Conservation (phyloP, 257 asterid species). For the Dorcoceras hygrometricum region DNA sequence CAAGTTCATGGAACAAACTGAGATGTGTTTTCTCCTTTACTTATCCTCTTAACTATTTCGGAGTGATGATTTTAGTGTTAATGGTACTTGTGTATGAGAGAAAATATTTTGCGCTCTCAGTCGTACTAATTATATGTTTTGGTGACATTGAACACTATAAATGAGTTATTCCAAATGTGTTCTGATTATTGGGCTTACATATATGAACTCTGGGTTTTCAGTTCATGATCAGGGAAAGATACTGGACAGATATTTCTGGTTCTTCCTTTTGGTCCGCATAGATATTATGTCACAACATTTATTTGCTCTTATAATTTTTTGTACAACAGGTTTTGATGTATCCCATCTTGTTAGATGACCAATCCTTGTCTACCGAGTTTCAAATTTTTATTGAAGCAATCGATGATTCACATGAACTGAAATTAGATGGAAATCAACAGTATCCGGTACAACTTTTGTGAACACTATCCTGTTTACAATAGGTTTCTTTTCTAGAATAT, state of each 20-base stretch:
- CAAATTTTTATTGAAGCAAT: slow-evolving; percentile 80
- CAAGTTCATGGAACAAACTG: not conserved
- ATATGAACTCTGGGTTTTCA: slow-evolving; percentile 13
- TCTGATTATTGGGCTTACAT: not conserved
- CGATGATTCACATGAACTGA: slow-evolving; percentile 81
- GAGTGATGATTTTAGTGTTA: not conserved
- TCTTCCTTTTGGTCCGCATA: slow-evolving; percentile 15
- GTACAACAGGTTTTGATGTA: slow-evolving; percentile 73
- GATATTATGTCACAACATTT: slow-evolving; percentile 7
- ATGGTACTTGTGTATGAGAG: not conserved
- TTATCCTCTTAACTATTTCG: not conserved
- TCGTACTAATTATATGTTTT: not conserved
- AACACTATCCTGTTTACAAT: slow-evolving; percentile 18
- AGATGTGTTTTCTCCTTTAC: slow-evolving; percentile 5
- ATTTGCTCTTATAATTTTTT: slow-evolving; percentile 15
- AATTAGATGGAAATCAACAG: slow-evolving; percentile 83
- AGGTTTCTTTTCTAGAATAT: slow-evolving; percentile 8
- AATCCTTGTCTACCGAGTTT: slow-evolving; percentile 62
- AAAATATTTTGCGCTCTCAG: slow-evolving; percentile 1
- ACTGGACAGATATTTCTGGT: slow-evolving; percentile 19
- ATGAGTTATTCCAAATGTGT: slow-evolving; percentile 8
- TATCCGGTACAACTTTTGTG: slow-evolving; percentile 63
- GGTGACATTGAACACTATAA: not conserved
- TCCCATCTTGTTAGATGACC: slow-evolving; percentile 86
- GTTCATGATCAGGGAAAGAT: slow-evolving; percentile 12